Evolutionary conservation across 1,139 yeast species (phyloP).

Genomic region (Scheffersomyces titani): DNA sequence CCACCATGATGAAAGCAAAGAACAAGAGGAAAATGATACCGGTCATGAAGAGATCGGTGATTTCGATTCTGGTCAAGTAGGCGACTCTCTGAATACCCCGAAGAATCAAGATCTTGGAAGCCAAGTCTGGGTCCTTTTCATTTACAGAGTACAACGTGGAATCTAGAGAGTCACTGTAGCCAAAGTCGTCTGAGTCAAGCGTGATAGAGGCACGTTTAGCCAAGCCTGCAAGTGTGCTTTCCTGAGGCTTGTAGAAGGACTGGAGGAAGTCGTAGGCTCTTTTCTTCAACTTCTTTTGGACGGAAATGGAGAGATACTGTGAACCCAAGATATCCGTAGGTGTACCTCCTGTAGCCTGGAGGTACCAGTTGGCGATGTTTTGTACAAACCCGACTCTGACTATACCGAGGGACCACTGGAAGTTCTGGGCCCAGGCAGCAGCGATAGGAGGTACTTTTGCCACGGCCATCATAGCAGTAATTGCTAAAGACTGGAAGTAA

Average conservation of each 20-base stretch:
- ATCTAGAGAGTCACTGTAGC: slow-evolving; percentile 52
- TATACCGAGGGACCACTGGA: slow-evolving; percentile 95
- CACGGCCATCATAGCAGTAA: slow-evolving; percentile 96
- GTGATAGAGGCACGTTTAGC: slow-evolving; percentile 33
- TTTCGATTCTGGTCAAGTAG: slow-evolving; percentile 78
- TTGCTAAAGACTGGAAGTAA: slow-evolving; percentile 91
- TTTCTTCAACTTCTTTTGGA: slow-evolving; percentile 55
- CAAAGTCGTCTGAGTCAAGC: slow-evolving; percentile 42
- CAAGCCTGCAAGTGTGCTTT: slow-evolving; percentile 12
- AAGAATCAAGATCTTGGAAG: slow-evolving; percentile 71
- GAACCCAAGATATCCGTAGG: slow-evolving; percentile 70
- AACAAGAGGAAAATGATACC: slow-evolving; percentile 81
- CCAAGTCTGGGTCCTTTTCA: slow-evolving; percentile 57
- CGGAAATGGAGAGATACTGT: slow-evolving; percentile 69
- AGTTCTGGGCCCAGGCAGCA: slow-evolving; percentile 97
- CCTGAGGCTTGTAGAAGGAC: slow-evolving; percentile 17
- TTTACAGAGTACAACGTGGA: slow-evolving; percentile 65
- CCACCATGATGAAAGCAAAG: slow-evolving; percentile 70
- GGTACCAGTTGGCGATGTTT: slow-evolving; percentile 86
- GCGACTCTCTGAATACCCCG: slow-evolving; percentile 94
- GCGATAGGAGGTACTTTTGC: slow-evolving; percentile 93
- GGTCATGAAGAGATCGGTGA: slow-evolving; percentile 83
- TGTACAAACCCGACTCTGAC: slow-evolving; percentile 83
- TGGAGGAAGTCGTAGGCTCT: slow-evolving; percentile 21
- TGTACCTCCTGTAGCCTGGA: slow-evolving; percentile 92